Base-by-base conservation (phyloP, 1,284 basidiomycete genomes). In the Cutaneotrichosporon spelunceum region DNA sequence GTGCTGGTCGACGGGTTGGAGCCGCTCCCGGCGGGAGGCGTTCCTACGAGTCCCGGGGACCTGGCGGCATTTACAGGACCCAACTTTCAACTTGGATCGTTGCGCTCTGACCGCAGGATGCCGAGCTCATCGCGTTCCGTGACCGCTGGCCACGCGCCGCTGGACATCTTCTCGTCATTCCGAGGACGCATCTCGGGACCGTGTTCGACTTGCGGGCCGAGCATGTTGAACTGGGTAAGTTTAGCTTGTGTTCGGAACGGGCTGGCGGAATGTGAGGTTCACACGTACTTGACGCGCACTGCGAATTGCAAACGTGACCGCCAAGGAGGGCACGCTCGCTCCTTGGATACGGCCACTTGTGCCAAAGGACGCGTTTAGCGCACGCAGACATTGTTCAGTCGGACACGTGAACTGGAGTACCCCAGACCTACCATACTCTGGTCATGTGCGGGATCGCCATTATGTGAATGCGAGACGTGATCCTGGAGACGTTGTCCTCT, bases 161-260 rank as follows among this genome's bases (percentile, higher is more conserved):
- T 45, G 78, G 84, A 47, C 89, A 90, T 73, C 77, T 88, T 21
- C 83, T 87, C 50, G 80, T 90, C 23, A 83, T 88, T 48, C 87
- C 89, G 2, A 84, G 84, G 66, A 67, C 62, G 9, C 89, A 90
- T 68, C 82, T 86, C 42, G 83, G 73, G 44, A 86, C 83, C 50
- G 82, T 88, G n/a, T 81, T 79, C 65, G 77, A 81, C 6, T 74
- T 89, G 30, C 70, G 65, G 10, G 68, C 72, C 52, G 63, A 72
- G 11, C 83, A 88, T 68, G 78, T 81, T 10, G 71, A 74, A n/a
- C 75, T 87, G 53, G 72, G 87, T 87, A 66, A 61, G 83, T 72
- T 34, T 30, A 19, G 21, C 13, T 4, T 34, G n/a, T 13, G 50
- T 7, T 7, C n/a, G 39, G 36, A 39, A 2, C 16, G 36, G 13